A percentile compares a stretch with the other conserved stretches of the same genome.
These are phyloP conservation scores for Eustoma russellianum DNA, from an alignment of 257 asterid species.

Conservation along the genomic window DNA sequence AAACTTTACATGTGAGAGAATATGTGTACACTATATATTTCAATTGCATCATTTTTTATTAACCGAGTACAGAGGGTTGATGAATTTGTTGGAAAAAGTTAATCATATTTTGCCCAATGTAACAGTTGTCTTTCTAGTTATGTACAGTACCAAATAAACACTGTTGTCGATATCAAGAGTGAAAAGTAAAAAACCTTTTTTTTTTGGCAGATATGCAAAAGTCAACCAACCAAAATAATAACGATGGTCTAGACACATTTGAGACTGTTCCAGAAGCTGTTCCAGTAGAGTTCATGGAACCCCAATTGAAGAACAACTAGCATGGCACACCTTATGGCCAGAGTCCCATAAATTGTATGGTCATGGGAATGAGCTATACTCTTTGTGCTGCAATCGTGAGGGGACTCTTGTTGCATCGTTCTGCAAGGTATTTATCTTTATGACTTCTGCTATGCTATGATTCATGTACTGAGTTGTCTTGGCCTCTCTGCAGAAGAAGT, in stretches of 20 bases:
- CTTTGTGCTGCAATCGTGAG: slow-evolving; percentile 67
- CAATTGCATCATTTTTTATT: no score
- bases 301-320: slow-evolving; percentile 95
- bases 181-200: not conserved
- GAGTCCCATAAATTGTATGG: slow-evolving; percentile 97
- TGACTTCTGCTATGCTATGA: not conserved
- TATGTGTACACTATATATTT: no score
- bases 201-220: slow-evolving; percentile 43
- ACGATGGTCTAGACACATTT: slow-evolving; percentile 60
- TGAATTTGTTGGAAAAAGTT: no score
- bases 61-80: no score
- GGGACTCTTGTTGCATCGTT: slow-evolving; percentile 91
- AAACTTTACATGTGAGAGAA: no score
- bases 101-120: no score
- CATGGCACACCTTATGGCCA: slow-evolving; percentile 92
- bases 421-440: slow-evolving; percentile 57
- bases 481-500: not conserved
- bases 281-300: slow-evolving; percentile 82
- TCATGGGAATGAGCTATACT: slow-evolving; percentile 86
- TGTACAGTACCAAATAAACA: no score
- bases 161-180: not conserved
- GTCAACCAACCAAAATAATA: slow-evolving; percentile 33
- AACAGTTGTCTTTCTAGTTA: not conserved
- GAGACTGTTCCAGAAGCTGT: slow-evolving; percentile 95
- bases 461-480: not conserved